Evolutionary conservation across 768 basidiomycete species (phyloP), one percentile per base, ranked within the genome.

Genomic region (Saitozyma sp.): DNA sequence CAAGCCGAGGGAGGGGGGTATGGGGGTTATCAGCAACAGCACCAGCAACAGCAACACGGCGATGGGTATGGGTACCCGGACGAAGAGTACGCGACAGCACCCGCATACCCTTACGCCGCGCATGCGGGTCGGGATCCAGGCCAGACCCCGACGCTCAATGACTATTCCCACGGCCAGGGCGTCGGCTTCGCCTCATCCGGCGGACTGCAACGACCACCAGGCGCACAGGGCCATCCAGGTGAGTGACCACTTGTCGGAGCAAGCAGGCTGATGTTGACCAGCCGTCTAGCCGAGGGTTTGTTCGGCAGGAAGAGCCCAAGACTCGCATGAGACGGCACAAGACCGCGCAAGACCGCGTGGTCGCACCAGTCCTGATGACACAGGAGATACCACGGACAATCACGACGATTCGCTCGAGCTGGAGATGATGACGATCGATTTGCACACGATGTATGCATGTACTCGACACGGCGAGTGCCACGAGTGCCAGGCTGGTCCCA

Each of bases 151-250:
- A 57, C 59, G n/a, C 42, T 69, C 41, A 67, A 65, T 48, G 54
- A 65, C 10, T 69, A 73, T 55, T 38, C 43, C 11, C 49, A 52
- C 11, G 65, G 64, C 11, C 56, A 67, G 42, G 58, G 57, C 7
- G 63, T 62, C 13, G 63, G 63, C 10, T 65, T 59, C 20, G 62
- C 59, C 14, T 54, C 50, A 13, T 41, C 17, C n/a, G 68, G 66
- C 7, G 68, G 63, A 20, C 42, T 73, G 39, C 58, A 59, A 56
- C 63, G 68, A 55, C 71, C 71, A 14, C 66, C 67, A 40, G 68
- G 61, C 20, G 60, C 52, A 20, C 68, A 73, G 55, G 66, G 62
- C 42, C 71, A 73, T 64, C 71, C 71, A 46, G 71, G 71, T 73
- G 56, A 54, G 71, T 29, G 29, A 9, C 9, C 2, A 10, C 16